Evolutionary conservation across 164 flowering plant species (phyloP), one percentile per base, ranked within the genome.

Genomic region (Magnolia kwangsiensis): DNA sequence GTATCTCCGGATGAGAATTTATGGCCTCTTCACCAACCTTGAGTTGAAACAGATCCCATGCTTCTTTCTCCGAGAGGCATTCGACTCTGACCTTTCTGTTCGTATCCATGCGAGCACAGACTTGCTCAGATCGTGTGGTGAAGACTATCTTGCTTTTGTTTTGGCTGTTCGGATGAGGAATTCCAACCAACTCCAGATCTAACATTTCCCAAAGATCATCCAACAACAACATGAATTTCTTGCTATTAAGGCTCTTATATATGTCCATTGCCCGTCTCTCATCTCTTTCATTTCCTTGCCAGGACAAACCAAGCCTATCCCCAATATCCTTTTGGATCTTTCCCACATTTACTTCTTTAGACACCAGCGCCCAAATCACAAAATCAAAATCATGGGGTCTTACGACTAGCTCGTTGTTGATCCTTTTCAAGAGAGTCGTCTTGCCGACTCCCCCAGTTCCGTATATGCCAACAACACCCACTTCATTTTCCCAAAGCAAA

Each of bases 191-290:
- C 1, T 50, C 50, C 4, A 76, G 45, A 49, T 77, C 75, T 9
- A 77, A n/a, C 31, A 27, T 59, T 14, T 73, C 72, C 80, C 80
- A 77, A 9, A 73, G 6, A 45, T 77, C 80, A 73, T 72, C 80
- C 3, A 77, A 18, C 14, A 72, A 19, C 29, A 77, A n/a, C 37
- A 77, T 8, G 27, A 72, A 72, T 23, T 73, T 77, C 75, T 72
- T 77, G 1, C 18, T 31, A 0, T 18, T 72, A 20, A 77, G 45
- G 51, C 31, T 63, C 16, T 1, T 61, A 69, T 18, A 51, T 21
- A 72, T 72, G 50, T 72, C n/a, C 8, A 16, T 13, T 50, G 21
- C 31, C 1, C 23, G 27, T 72, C 49, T 11, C 37, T 8, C 16
- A 13, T 24, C 74, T 51, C 58, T 64, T 9, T 20, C 13, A 14